Conservation (phyloP, 129 eudicot species). For the Cynara cardunculus region DNA sequence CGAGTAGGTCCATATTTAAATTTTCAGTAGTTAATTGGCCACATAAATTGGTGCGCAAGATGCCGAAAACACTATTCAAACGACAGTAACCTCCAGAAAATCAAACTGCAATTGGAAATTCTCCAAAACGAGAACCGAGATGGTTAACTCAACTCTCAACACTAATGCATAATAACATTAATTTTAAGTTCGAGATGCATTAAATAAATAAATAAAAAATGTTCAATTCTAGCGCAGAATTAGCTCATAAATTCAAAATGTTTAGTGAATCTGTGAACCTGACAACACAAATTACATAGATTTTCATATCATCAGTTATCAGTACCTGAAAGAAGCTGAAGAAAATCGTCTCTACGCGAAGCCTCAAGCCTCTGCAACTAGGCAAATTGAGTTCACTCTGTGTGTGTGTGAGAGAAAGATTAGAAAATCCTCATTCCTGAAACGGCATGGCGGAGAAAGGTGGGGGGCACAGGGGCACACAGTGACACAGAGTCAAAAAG, state of each 20-base stretch:
- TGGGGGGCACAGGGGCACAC: no score
- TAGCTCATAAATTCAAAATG: background rate
- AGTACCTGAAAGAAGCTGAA: constrained; percentile 22
- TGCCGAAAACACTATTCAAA: background rate
- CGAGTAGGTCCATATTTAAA: background rate
- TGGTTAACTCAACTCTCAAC: background rate
- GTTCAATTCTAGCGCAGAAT: background rate
- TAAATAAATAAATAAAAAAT: background rate
- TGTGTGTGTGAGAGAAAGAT: constrained; percentile 2
- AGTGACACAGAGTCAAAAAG: constrained; percentile 9
- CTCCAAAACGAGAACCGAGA: background rate
- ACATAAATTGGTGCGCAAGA: background rate
- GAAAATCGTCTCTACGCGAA: constrained; percentile 14
- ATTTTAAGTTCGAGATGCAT: background rate
- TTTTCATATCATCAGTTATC: background rate
- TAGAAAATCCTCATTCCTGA: background rate
- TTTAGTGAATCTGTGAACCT: background rate
- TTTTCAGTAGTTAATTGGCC: background rate
- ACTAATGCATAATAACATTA: background rate
- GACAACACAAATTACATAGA: background rate
- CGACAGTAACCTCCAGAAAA: constrained; percentile 8
- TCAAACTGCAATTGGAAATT: background rate
- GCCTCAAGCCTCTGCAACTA: constrained; percentile 21
- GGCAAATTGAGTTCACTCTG: background rate
- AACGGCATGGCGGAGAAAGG: background rate